Percentiles rank a stretch among this genome's conserved stretches.
These are phyloP conservation scores for Metschnikowia corniflorae DNA, from an alignment of 805 yeast genomes.

Conservation along the genomic window DNA sequence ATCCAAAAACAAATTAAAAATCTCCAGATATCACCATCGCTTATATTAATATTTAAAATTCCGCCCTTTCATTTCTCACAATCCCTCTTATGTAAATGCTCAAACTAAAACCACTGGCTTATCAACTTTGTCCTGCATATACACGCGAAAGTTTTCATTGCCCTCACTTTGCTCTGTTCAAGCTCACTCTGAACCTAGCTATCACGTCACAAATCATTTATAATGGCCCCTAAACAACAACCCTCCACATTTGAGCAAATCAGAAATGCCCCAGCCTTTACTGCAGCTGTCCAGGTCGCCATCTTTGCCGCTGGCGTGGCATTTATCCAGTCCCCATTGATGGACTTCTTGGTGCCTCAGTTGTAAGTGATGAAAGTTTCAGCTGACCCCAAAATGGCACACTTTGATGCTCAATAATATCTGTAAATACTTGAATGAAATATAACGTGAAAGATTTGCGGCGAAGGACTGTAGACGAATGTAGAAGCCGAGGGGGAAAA, in stretches of 20 bases:
- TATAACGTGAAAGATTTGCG: not conserved
- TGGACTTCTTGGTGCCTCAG: conserved; percentile 82
- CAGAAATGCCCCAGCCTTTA: conserved; percentile 61
- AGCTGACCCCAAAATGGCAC: too few relatives aligned
- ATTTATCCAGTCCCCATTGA: conserved; percentile 71
- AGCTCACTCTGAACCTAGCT: not conserved
- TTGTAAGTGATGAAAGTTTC: too few relatives aligned
- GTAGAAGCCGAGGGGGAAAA: too few relatives aligned
- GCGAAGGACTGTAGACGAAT: too few relatives aligned
- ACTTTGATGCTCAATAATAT: too few relatives aligned
- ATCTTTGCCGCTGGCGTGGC: conserved; percentile 71
- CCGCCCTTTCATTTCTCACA: too few relatives aligned
- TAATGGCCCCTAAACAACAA: conserved; percentile 18
- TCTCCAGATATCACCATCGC: too few relatives aligned
- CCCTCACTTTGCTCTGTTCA: too few relatives aligned
- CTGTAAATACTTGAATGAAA: conserved; percentile 1
- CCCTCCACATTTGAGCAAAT: conserved; percentile 45
- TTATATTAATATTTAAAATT: too few relatives aligned
- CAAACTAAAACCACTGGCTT: too few relatives aligned
- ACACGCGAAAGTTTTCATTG: conserved; percentile 11
- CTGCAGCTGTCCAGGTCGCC: conserved; percentile 58
- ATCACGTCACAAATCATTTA: conserved; percentile 1
- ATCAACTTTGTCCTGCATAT: conserved; percentile 12
- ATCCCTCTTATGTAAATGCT: too few relatives aligned
- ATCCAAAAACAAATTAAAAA: too few relatives aligned